Percentiles rank a stretch among this genome's conserved stretches.
Evolutionary conservation across 108 stramenopile genomes (phyloP).

Genomic region (Conticribra guillardii): DNA sequence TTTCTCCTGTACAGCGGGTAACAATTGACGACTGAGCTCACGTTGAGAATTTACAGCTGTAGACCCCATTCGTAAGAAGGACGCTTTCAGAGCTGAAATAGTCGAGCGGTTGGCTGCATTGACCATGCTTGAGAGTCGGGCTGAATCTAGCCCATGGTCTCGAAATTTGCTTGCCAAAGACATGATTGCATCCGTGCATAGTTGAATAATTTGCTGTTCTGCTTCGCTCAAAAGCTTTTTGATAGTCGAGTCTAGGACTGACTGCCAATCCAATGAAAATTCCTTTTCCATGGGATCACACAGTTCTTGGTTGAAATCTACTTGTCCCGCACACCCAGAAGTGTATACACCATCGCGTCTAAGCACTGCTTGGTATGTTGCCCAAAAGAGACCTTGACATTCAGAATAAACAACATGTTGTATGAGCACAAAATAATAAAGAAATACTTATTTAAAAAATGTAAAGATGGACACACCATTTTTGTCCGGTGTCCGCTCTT

Average conservation of each 20-base stretch:
- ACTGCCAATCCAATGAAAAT: constrained; percentile 48
- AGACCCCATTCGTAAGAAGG: constrained; percentile 26
- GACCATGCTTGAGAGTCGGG: constrained; percentile 32
- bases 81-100: constrained; percentile 27
- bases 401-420: neutral
- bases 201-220: constrained; percentile 24
- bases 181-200: constrained; percentile 18
- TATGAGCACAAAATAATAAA: no score
- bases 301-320: constrained; percentile 51
- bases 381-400: constrained; percentile 15
- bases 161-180: constrained; percentile 14
- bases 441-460: neutral
- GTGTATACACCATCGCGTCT: constrained; percentile 52
- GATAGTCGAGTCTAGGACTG: constrained; percentile 34
- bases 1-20: constrained; percentile 37
- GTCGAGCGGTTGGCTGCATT: constrained; percentile 38
- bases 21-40: constrained; percentile 42
- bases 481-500: constrained; percentile 33
- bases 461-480: constrained; percentile 13
- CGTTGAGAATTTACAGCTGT: constrained; percentile 35
- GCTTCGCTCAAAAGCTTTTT: constrained; percentile 17
- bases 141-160: constrained; percentile 19
- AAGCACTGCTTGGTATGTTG: constrained; percentile 44
- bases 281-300: constrained; percentile 57
- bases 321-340: constrained; percentile 34